Percentiles rank a stretch among this genome's conserved stretches.
Evolutionary conservation across 208 protist genomes (phyloP).

Genomic region (Phytomonas sp.): DNA sequence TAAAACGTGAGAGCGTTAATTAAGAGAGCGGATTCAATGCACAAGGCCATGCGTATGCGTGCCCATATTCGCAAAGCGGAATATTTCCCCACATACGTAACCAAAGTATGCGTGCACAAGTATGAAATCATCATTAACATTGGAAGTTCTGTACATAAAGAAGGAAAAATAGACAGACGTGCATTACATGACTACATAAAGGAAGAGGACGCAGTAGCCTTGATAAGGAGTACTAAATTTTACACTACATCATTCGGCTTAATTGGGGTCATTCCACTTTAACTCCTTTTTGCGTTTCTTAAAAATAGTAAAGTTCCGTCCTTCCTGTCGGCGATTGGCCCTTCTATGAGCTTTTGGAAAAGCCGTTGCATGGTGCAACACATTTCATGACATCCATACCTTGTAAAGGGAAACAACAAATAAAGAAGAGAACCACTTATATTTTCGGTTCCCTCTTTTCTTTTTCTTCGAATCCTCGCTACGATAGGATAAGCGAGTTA

Average conservation of each 20-base stretch:
- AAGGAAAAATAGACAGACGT: background rate
- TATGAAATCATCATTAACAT: background rate
- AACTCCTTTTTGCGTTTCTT: background rate
- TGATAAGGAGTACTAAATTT: background rate
- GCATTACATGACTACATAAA: background rate
- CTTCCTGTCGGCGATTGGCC: background rate
- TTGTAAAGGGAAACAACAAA: constrained; percentile 11
- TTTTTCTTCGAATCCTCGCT: background rate
- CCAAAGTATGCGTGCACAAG: too few relatives aligned
- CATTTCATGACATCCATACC: background rate
- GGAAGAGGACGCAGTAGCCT: background rate
- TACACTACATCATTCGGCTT: background rate
- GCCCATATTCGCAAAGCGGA: background rate
- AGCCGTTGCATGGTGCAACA: background rate
- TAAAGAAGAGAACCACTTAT: constrained; percentile 1
- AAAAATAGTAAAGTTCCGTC: background rate
- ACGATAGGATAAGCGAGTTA: background rate
- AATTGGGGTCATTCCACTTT: background rate
- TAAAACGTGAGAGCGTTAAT: background rate
- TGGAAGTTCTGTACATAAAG: background rate
- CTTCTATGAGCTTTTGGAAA: too few relatives aligned
- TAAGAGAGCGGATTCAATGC: background rate
- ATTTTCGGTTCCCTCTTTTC: background rate
- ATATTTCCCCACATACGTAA: too few relatives aligned
- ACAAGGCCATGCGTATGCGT: background rate